These are phyloP conservation scores for Sphagnum tenellum DNA, from an alignment of 225 moss, liverwort and hornwort species.

Conservation along the genomic window DNA sequence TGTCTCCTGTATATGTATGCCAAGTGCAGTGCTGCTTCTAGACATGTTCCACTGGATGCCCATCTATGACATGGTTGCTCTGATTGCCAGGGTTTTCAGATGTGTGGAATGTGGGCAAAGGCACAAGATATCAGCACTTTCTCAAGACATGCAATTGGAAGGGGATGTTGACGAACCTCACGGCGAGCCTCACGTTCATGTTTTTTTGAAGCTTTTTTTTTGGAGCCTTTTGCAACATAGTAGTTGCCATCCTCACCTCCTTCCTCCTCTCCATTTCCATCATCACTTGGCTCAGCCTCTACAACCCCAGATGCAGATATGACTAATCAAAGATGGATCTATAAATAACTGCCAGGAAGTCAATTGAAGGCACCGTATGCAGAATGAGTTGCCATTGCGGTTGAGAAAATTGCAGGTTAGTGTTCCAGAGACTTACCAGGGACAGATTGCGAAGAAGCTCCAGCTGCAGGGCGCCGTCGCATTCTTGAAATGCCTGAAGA, in stretches of 20 bases:
- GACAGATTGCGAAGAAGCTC: constrained; percentile 29
- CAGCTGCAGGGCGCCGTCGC: constrained; percentile 24
- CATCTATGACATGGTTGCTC: too few relatives aligned
- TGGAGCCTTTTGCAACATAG: constrained; percentile 58
- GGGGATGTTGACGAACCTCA: constrained; percentile 32
- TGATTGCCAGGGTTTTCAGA: too few relatives aligned
- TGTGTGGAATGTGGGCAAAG: not conserved
- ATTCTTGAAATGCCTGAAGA: constrained; percentile 20
- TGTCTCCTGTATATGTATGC: not conserved
- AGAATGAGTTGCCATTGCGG: not conserved
- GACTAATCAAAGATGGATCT: not conserved
- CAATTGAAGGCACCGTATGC: not conserved
- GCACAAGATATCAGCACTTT: not conserved
- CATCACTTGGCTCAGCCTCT: constrained; percentile 33
- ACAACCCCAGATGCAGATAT: not conserved
- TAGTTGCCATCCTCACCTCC: constrained; percentile 37
- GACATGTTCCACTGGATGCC: too few relatives aligned
- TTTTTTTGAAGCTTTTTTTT: constrained; percentile 69
- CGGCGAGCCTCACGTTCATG: constrained; percentile 80
- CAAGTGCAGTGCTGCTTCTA: too few relatives aligned
- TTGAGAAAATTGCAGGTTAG: not conserved
- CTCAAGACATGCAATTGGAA: not conserved
- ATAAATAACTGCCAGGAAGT: too few relatives aligned
- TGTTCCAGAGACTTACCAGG: constrained; percentile 10
- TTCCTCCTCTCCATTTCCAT: constrained; percentile 25